Base-by-base conservation (phyloP, 208 protist genomes). In the Leishmania major region DNA sequence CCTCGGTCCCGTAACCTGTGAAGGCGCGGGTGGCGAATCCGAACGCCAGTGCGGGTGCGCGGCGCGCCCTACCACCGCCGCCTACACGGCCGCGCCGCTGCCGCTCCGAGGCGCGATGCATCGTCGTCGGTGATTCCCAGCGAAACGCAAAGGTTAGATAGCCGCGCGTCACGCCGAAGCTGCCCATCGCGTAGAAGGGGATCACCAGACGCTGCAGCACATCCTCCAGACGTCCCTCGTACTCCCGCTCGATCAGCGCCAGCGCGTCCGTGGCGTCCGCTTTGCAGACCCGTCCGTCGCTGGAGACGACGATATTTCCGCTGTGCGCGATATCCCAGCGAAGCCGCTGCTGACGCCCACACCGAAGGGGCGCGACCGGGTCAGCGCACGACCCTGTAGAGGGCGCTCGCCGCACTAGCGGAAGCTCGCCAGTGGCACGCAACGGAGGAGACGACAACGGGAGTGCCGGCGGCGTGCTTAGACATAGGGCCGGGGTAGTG, bases 301-400 rank as follows among this genome's bases (percentile, higher is more conserved):
- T 62, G 0, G 91, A 94, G 11, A 96, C 69, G 19, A 90, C 43
- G 4, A 96, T 81, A 79, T 96, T 96, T 13, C 83, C 91, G 85
- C 93, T 95, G 28, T 82, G 84, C 47, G 81, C 70, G 31, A 79
- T 57, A 77, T 93, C 90, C 90, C 90, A 96, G 25, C 77, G 77
- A 37, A 93, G 77, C 15, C 80, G 79, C 4, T 80, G 81, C 19
- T 55, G 49, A 3, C 51, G 75, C 5, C 74, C 40, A 31, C 57
- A 28, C 40, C 28, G 71, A 45, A 70, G 59, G 31, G 67, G 51
- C 22, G 47, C n/a, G n/a, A 55, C 60, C 1, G 43, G 28, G 31
- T 78, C 77, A 4, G n/a, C 47, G 15, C 17, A 35, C 45, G 49
- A 57, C 4, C 35, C 75, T 19, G 75, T 60, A 1, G 82, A 81